Percentiles rank a stretch among this genome's conserved stretches.
These are phyloP conservation scores for Hortiboletus rubellus DNA, from an alignment of 1,284 basidiomycete genomes.

Conservation along the genomic window DNA sequence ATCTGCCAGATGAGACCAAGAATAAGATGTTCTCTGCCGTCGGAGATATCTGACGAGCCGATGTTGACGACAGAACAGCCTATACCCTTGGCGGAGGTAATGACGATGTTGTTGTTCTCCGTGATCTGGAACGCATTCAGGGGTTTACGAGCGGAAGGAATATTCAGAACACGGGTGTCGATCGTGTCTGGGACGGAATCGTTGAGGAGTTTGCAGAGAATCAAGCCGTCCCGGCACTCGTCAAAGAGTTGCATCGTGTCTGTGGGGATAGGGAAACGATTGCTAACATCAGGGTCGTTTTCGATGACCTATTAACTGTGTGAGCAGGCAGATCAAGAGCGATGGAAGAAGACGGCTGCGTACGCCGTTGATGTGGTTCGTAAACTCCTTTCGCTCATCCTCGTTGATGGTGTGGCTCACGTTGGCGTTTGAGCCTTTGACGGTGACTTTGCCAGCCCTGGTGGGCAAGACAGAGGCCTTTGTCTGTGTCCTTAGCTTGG, in stretches of 20 bases:
- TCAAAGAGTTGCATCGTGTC: constrained; percentile 99
- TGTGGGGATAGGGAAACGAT: constrained; percentile 91
- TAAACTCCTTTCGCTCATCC: constrained; percentile 95
- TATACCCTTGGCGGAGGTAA: constrained; percentile 96
- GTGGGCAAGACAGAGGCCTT: constrained; percentile 60
- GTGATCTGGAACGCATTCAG: constrained; percentile 98
- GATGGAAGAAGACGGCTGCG: constrained; percentile 12
- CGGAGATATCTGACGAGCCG: constrained; percentile 89
- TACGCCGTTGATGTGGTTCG: constrained; percentile 95
- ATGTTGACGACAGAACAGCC: constrained; percentile 99
- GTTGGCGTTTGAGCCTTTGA: constrained; percentile 94
- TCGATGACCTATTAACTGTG: constrained; percentile 70
- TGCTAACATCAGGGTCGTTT: constrained; percentile 84
- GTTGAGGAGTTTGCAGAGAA: constrained; percentile 98
- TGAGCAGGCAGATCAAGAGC: not conserved
- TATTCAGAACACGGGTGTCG: constrained; percentile 97
- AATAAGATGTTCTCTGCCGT: constrained; percentile 95
- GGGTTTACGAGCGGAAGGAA: constrained; percentile 70
- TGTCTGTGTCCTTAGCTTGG: constrained; percentile 70
- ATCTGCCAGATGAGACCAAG: constrained; percentile 99
- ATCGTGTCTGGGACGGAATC: constrained; percentile 99
- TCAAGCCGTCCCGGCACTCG: constrained; percentile 92
- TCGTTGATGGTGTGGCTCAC: constrained; percentile 98
- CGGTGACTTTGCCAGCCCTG: constrained; percentile 88
- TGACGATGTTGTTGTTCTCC: constrained; percentile 99